Evolutionary conservation across 768 basidiomycete species (phyloP).

Genomic region (Crassisporium funariophilum): DNA sequence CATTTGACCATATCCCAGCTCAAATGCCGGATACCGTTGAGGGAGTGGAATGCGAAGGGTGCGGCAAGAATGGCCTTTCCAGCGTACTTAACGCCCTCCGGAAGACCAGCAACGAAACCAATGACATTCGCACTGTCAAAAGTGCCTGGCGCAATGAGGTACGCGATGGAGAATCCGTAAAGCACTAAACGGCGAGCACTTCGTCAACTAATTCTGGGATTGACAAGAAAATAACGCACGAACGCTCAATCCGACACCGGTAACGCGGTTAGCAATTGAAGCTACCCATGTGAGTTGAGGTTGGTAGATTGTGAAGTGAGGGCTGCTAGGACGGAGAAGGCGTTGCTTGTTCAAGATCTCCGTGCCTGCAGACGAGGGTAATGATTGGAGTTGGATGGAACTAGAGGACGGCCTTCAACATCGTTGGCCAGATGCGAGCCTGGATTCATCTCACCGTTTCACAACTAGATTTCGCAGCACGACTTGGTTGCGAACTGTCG

Average conservation of each 20-base stretch:
- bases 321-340: slow-evolving; percentile 83
- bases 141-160: slow-evolving; percentile 78
- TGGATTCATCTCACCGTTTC: slow-evolving; percentile 39
- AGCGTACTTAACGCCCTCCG: slow-evolving; percentile 73
- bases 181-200: slow-evolving; percentile 53
- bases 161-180: slow-evolving; percentile 85
- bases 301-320: slow-evolving; percentile 97
- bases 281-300: slow-evolving; percentile 89
- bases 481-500: slow-evolving; percentile 45
- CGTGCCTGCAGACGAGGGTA: slow-evolving; percentile 57
- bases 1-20: slow-evolving; percentile 88
- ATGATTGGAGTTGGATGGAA: slow-evolving; percentile 62
- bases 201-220: neutral
- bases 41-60: slow-evolving; percentile 89
- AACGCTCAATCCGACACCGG: slow-evolving; percentile 78
- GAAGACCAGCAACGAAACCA: slow-evolving; percentile 68
- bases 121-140: slow-evolving; percentile 82
- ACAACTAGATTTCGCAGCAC: slow-evolving; percentile 38
- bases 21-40: slow-evolving; percentile 91
- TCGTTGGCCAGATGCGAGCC: neutral
- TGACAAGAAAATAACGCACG: slow-evolving; percentile 50
- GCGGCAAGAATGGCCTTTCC: slow-evolving; percentile 80
- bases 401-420: slow-evolving; percentile 30
- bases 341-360: slow-evolving; percentile 88
- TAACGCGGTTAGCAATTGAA: slow-evolving; percentile 87